Evolutionary conservation across 257 asterid genomes (phyloP).

Genomic region (Coffea canephora): DNA sequence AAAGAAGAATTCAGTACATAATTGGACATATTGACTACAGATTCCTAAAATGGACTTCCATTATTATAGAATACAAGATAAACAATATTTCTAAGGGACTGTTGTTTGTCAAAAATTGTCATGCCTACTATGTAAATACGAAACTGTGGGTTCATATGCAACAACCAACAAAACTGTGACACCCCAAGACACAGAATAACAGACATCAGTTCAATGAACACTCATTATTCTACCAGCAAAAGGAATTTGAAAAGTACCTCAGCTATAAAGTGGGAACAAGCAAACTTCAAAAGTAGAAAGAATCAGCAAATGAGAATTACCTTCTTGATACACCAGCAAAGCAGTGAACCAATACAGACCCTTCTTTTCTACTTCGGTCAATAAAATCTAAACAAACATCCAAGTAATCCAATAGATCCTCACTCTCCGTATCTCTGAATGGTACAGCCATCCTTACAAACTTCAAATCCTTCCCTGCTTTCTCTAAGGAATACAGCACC

Average conservation of each 20-base stretch:
- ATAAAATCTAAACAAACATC: constrained; percentile 88
- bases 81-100: not conserved
- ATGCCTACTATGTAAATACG: not conserved
- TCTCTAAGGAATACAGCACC: constrained; percentile 71
- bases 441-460: constrained; percentile 88
- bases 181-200: not conserved
- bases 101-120: not conserved
- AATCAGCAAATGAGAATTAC: constrained; percentile 33
- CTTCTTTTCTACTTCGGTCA: constrained; percentile 76
- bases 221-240: not conserved
- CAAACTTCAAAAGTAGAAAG: not conserved
- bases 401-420: constrained; percentile 80
- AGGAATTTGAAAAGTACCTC: not conserved
- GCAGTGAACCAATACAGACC: constrained; percentile 91
- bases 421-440: constrained; percentile 87
- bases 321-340: constrained; percentile 99
- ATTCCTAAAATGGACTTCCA: not conserved
- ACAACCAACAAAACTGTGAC: not conserved
- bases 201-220: not conserved
- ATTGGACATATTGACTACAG: not conserved
- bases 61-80: not conserved
- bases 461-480: constrained; percentile 91
- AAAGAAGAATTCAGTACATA: not conserved
- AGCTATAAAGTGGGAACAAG: constrained; percentile 1
- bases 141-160: not conserved